A percentile compares a stretch with the other conserved stretches of the same genome.
phyloP scores from a whole-genome alignment of 2,329 filamentous ascomycete species.

The Aureobasidium sp. region DNA sequence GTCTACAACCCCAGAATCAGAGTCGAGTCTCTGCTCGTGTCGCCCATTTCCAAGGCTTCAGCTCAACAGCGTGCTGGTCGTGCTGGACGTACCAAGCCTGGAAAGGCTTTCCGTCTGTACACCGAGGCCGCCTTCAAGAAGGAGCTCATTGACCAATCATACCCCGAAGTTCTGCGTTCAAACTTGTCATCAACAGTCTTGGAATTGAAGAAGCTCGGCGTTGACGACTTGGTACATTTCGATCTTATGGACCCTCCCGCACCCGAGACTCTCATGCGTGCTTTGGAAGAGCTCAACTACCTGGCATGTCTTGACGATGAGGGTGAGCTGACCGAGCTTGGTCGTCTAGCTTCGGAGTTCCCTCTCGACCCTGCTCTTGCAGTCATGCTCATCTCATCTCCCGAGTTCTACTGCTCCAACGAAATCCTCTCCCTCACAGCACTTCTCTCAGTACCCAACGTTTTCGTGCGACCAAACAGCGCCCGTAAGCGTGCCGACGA shows the following conservation, averaged over 20 bases:
- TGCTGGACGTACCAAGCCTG: slow-evolving; percentile 95
- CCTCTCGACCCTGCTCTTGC: slow-evolving; percentile 88
- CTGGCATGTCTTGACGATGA: slow-evolving; percentile 94
- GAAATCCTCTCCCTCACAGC: slow-evolving; percentile 94
- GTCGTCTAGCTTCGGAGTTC: slow-evolving; percentile 84
- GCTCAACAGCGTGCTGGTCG: slow-evolving; percentile 96
- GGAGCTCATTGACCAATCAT: slow-evolving; percentile 93
- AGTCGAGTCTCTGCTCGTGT: slow-evolving; percentile 94
- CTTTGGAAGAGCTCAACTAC: slow-evolving; percentile 95
- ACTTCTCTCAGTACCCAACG: slow-evolving; percentile 85
- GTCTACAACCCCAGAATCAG: slow-evolving; percentile 96
- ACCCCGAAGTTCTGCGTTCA: slow-evolving; percentile 89
- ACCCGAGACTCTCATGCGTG: slow-evolving; percentile 96
- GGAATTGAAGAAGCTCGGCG: slow-evolving; percentile 93
- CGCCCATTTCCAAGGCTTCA: slow-evolving; percentile 94
- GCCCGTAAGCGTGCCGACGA: slow-evolving; percentile 88
- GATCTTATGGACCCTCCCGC: slow-evolving; percentile 98
- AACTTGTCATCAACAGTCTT: slow-evolving; percentile 92
- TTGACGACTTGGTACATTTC: slow-evolving; percentile 94
- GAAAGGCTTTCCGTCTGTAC: slow-evolving; percentile 96
- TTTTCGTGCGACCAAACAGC: slow-evolving; percentile 80
- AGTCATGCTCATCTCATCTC: slow-evolving; percentile 95
- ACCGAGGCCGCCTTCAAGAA: slow-evolving; percentile 95
- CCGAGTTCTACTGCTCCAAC: slow-evolving; percentile 98
- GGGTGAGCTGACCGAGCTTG: slow-evolving; percentile 79